These are phyloP conservation scores for Ascochyta lentis DNA, from an alignment of 2,329 filamentous ascomycete species.

Conservation along the genomic window DNA sequence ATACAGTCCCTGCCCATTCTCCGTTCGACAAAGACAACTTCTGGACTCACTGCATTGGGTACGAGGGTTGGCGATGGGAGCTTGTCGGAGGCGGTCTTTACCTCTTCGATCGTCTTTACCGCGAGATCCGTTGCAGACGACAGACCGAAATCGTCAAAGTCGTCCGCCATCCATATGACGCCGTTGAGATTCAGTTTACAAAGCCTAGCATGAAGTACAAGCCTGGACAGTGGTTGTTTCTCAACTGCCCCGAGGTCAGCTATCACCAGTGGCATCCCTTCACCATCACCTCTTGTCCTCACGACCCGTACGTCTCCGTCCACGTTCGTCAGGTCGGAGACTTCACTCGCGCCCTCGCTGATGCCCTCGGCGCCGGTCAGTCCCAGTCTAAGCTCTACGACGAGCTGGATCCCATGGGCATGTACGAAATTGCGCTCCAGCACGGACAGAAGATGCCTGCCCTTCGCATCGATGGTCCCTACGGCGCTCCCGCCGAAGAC, in stretches of 20 bases:
- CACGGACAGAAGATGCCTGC: constrained; percentile 92
- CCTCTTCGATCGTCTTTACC: constrained; percentile 84
- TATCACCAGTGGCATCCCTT: constrained; percentile 97
- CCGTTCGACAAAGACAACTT: constrained; percentile 83
- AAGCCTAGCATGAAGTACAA: constrained; percentile 99
- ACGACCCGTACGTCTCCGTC: constrained; percentile 91
- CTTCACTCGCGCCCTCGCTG: constrained; percentile 91
- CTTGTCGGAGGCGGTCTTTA: constrained; percentile 85
- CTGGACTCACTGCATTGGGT: constrained; percentile 94
- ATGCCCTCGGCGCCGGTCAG: constrained; percentile 88
- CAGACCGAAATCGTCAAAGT: constrained; percentile 91
- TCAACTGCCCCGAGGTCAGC: constrained; percentile 89
- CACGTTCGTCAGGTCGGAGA: constrained; percentile 97
- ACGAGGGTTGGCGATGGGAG: constrained; percentile 97
- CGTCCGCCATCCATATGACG: constrained; percentile 94
- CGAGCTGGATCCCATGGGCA: constrained; percentile 87
- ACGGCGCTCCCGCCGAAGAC: constrained; percentile 95
- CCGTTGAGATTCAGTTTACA: constrained; percentile 94
- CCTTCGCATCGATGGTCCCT: constrained; percentile 91
- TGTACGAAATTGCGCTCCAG: constrained; percentile 96
- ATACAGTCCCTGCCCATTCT: constrained; percentile 73
- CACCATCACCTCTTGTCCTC: constrained; percentile 97
- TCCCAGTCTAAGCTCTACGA: constrained; percentile 91
- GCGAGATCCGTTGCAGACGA: constrained; percentile 83
- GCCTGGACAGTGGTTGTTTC: constrained; percentile 96